Conservation (phyloP, 1,139 yeast genomes). For the Pichia sorboxylosa region DNA sequence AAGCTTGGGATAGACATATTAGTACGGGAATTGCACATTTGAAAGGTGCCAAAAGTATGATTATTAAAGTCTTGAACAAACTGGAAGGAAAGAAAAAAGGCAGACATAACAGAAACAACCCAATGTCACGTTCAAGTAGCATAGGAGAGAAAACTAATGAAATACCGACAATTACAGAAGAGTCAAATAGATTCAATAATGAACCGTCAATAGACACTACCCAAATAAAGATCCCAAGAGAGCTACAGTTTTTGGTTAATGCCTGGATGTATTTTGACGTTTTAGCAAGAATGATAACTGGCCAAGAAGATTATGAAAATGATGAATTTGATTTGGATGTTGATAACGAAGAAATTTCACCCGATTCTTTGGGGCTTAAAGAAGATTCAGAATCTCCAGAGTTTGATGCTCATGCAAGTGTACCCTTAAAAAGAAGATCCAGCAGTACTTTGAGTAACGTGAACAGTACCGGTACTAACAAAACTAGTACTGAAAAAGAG, state of each 20-base stretch:
- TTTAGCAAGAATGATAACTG: constrained; percentile 51
- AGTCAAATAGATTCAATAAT: not conserved
- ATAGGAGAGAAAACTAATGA: not conserved
- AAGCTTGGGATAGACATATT: constrained; percentile 58
- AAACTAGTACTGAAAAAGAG: not conserved
- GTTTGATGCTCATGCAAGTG: not conserved
- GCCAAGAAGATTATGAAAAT: constrained; percentile 26
- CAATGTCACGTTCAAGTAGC: constrained; percentile 2
- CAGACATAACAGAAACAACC: constrained; percentile 3
- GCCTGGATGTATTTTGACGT: constrained; percentile 60
- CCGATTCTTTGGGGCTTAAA: constrained; percentile 5
- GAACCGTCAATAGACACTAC: not conserved
- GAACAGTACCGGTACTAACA: not conserved
- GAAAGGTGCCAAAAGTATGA: constrained; percentile 55
- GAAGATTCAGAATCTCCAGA: not conserved
- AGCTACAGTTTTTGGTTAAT: constrained; percentile 45
- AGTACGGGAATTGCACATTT: constrained; percentile 58
- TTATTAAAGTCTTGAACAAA: constrained; percentile 31
- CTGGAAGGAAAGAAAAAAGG: constrained; percentile 11
- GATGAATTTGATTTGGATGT: constrained; percentile 26
- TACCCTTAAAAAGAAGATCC: constrained; percentile 3
- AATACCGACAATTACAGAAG: not conserved
- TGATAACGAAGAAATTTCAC: constrained; percentile 6
- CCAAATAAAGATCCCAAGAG: constrained; percentile 26
- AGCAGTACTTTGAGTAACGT: not conserved